These are phyloP conservation scores for Pterocarpus santalinus DNA, from an alignment of 306 rosid species.

Conservation along the genomic window DNA sequence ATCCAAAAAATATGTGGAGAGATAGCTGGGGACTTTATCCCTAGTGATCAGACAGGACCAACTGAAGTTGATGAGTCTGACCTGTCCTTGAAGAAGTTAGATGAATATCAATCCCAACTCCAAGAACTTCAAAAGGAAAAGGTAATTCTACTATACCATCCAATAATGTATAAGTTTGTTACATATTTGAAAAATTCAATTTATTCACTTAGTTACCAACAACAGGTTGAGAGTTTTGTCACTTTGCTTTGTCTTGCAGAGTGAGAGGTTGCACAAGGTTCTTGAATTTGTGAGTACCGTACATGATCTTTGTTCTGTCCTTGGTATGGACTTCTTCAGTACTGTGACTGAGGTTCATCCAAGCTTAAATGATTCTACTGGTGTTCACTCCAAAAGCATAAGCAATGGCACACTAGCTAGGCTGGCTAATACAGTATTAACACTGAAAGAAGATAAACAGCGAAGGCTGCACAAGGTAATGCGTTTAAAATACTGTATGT, in stretches of 20 bases:
- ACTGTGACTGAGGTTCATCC: conserved; percentile 93
- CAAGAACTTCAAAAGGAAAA: conserved; percentile 94
- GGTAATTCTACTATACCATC: conserved; percentile 53
- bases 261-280: conserved; percentile 82
- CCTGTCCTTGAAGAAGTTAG: conserved; percentile 82
- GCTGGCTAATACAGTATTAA: conserved; percentile 77
- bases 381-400: conserved; percentile 87
- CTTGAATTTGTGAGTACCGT: conserved; percentile 81
- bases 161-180: conserved; percentile 10
- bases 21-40: conserved; percentile 70
- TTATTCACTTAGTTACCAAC: neutral
- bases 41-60: conserved; percentile 52
- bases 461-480: conserved; percentile 79
- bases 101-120: conserved; percentile 81
- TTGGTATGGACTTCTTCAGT: conserved; percentile 90
- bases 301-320: conserved; percentile 91
- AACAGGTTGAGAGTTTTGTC: conserved; percentile 27
- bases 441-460: conserved; percentile 75
- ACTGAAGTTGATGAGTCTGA: conserved; percentile 75
- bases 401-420: conserved; percentile 83
- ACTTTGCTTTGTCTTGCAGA: conserved; percentile 58
- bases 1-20: conserved; percentile 89
- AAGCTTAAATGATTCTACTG: conserved; percentile 85
- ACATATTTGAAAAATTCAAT: conserved; percentile 1
- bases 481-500: conserved; percentile 21